These are phyloP conservation scores for Nicotiana sylvestris DNA, from an alignment of 257 asterid species.

Conservation along the genomic window DNA sequence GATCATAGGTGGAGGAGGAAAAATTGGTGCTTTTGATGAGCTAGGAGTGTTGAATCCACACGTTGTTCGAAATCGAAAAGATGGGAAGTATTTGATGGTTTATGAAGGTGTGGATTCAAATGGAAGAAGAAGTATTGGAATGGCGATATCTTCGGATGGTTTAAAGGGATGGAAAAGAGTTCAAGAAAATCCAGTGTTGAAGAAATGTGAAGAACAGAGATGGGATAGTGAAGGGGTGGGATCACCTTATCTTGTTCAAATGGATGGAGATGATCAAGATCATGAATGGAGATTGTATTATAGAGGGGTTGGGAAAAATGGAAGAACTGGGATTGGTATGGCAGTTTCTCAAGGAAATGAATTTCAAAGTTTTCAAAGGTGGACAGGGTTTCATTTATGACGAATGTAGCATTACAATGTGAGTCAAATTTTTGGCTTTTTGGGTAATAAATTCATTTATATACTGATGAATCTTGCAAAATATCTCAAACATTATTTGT, in stretches of 20 bases:
- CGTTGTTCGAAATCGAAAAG: slow-evolving; percentile 48
- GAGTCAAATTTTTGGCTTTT: neutral
- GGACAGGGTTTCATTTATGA: slow-evolving; percentile 64
- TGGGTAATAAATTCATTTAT: neutral
- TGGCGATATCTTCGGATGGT: slow-evolving; percentile 65
- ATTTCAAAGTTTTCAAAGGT: slow-evolving; percentile 39
- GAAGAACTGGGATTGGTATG: slow-evolving; percentile 79
- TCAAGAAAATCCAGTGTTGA: slow-evolving; percentile 41
- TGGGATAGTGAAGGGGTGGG: slow-evolving; percentile 92
- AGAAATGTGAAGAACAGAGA: slow-evolving; percentile 38
- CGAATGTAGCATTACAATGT: neutral
- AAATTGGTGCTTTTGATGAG: slow-evolving; percentile 53
- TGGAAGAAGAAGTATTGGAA: slow-evolving; percentile 56
- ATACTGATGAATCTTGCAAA: neutral
- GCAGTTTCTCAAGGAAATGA: slow-evolving; percentile 56
- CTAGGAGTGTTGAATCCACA: slow-evolving; percentile 48
- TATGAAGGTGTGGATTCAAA: slow-evolving; percentile 63
- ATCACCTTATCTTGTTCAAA: slow-evolving; percentile 66
- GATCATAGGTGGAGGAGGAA: slow-evolving; percentile 48
- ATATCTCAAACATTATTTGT: neutral
- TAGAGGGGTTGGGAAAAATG: slow-evolving; percentile 66
- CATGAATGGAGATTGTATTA: slow-evolving; percentile 86
- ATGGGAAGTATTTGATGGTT: slow-evolving; percentile 72
- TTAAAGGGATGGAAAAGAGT: slow-evolving; percentile 67
- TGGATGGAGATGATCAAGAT: slow-evolving; percentile 51